A percentile compares a stretch with the other conserved stretches of the same genome.
Conservation (phyloP, 2,329 filamentous ascomycete genomes). For the Botrytis medusae region DNA sequence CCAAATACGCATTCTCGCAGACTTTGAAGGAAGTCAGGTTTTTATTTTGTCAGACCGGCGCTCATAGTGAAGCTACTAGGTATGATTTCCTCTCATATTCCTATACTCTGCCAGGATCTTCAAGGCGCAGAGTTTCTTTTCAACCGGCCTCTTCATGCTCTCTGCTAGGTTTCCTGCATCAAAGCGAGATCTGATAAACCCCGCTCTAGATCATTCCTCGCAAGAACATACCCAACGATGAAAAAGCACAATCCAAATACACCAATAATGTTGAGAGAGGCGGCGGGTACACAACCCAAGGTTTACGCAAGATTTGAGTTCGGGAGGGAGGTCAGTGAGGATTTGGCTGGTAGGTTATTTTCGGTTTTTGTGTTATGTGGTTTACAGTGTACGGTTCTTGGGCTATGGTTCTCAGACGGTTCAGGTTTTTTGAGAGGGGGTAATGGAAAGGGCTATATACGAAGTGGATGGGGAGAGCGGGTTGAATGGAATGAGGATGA, state of each 20-base stretch:
- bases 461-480: not conserved
- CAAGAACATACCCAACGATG: constrained; percentile 93
- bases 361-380: not conserved
- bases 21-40: constrained; percentile 94
- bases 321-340: constrained; percentile 66
- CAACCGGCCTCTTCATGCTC: too few species aligned
- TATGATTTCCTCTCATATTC: constrained; percentile 46
- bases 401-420: not conserved
- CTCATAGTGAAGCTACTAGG: constrained; percentile 87
- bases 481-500: too few species aligned
- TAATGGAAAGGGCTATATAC: not conserved
- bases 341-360: constrained; percentile 53
- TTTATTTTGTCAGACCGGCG: constrained; percentile 91
- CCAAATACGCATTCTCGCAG: constrained; percentile 89
- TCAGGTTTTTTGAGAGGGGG: too few species aligned
- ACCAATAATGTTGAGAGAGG: constrained; percentile 94
- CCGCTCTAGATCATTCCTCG: constrained; percentile 75
- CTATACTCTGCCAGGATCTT: not conserved
- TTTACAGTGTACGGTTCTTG: not conserved
- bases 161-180: too few species aligned
- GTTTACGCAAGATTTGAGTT: constrained; percentile 89
- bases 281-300: constrained; percentile 76
- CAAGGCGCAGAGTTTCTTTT: not conserved
- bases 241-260: constrained; percentile 97
- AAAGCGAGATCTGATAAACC: constrained; percentile 9